Base-by-base conservation (phyloP, 164 flowering plant species). In the Macadamia integrifolia region DNA sequence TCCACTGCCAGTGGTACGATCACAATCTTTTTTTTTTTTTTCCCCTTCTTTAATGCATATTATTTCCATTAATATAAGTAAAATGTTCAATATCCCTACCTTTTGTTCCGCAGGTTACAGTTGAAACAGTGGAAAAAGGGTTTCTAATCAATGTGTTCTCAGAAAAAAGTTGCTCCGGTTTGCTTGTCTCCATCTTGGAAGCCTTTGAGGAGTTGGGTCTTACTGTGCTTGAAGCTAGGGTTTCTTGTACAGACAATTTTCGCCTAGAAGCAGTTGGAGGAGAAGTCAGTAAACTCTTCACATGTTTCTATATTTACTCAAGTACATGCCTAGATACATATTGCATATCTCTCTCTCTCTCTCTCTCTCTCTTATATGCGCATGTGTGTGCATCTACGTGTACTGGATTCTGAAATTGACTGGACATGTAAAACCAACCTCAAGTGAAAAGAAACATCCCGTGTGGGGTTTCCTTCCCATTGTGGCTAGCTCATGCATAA, bases 131-230 rank as follows among this genome's bases (percentile, higher is more conserved):
- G 75, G 87, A 87, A n/a, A 88, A 76, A 70, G 88, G 93, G 6
- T 88, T 87, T 60, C 80, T 74, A 29, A 79, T 90, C 9, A 87
- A 85, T 69, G 89, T 90, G 57, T 80, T 73, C 3, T 82, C 81
- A 23, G 85, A 82, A 53, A 80, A 70, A 69, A 81, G 81, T 72
- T 78, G 82, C 65, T 88, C 88, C 0, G 96, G 93, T 18, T 70
- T 88, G 84, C 91, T 90, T 11, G 86, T 86, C 6, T 81, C 82
- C 18, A 78, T 88, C 64, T 73, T 91, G 40, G 90, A 88, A 74
- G 87, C 86, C 3, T 88, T 91, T 69, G 94, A 91, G n/a, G 91
- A 84, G 62, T 77, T 91, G 64, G 92, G 94, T 0, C 90, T 91
- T 9, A 81, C 78, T 62, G 89, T 91, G 59, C 79, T 82, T 17